phyloP scores from a whole-genome alignment of 805 yeast genomes.

The Nakazawaea ambrosiae region DNA sequence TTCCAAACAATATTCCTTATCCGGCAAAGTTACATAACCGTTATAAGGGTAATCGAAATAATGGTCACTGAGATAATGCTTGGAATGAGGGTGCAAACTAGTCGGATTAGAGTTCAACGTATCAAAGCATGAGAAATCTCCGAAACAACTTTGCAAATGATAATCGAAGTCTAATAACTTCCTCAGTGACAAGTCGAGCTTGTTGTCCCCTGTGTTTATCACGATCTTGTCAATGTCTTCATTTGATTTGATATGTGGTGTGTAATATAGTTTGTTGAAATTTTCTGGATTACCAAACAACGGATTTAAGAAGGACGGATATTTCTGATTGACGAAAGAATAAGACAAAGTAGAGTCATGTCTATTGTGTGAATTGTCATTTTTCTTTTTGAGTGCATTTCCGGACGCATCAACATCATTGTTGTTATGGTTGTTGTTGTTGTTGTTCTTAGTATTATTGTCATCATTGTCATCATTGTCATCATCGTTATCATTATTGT shows the following conservation, averaged over 20 bases:
- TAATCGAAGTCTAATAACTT: conserved; percentile 5
- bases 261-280: conserved; percentile 4
- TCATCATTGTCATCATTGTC: neutral
- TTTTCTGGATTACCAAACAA: conserved; percentile 7
- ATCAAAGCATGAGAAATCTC: conserved; percentile 8
- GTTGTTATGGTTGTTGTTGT: neutral
- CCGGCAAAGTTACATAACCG: conserved; percentile 16
- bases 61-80: conserved; percentile 9
- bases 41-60: conserved; percentile 9
- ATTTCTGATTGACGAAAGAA: conserved; percentile 3
- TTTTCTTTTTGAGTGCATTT: too few relatives aligned
- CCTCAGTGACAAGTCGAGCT: conserved; percentile 1
- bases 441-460: neutral
- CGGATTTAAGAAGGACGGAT: conserved; percentile 6
- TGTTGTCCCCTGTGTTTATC: neutral
- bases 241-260: neutral
- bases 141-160: conserved; percentile 1
- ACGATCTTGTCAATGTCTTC: neutral
- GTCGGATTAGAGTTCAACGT: conserved; percentile 9
- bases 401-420: neutral
- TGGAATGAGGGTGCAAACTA: conserved; percentile 11
- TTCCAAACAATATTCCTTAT: conserved; percentile 14
- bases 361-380: too few relatives aligned
- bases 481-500: conserved; percentile 1
- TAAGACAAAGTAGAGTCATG: too few relatives aligned